Percentiles rank a stretch among this genome's conserved stretches.
Evolutionary conservation across 2,329 filamentous ascomycete species (phyloP).

Genomic region (Alternaria incomplexa): DNA sequence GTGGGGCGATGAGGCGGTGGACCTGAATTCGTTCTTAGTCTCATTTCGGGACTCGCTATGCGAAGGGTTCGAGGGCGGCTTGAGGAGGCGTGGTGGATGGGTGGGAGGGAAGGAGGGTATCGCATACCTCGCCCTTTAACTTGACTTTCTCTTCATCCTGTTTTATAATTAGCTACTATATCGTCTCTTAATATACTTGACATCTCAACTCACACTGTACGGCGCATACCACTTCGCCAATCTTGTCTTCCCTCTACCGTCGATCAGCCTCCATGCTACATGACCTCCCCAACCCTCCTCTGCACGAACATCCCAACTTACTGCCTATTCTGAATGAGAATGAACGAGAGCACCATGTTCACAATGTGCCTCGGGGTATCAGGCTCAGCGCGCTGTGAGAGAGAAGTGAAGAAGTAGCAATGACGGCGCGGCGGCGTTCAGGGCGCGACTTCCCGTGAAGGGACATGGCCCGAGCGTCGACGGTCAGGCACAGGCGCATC

Average conservation of each 20-base stretch:
- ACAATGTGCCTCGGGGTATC: constrained; percentile 7
- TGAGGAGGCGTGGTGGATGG: not conserved
- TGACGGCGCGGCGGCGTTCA: not conserved
- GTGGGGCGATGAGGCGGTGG: constrained; percentile 94
- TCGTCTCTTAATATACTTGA: not conserved
- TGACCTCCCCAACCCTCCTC: not conserved
- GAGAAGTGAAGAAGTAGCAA: not conserved
- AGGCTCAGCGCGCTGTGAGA: constrained; percentile 14
- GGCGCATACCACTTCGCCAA: constrained; percentile 99
- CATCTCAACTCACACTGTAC: constrained; percentile 69
- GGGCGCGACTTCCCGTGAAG: not conserved
- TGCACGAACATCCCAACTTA: constrained; percentile 46
- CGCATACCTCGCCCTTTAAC: constrained; percentile 88
- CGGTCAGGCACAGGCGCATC: not conserved
- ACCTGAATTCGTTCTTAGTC: constrained; percentile 60
- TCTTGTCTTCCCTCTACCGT: constrained; percentile 87
- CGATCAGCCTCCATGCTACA: not conserved
- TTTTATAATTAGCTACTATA: constrained; percentile 13
- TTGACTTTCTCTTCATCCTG: constrained; percentile 98
- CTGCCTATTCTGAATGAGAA: constrained; percentile 90
- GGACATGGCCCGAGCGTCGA: constrained; percentile 6
- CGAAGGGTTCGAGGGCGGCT: not conserved
- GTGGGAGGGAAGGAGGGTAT: not conserved
- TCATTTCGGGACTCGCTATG: too few species aligned
- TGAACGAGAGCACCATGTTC: constrained; percentile 77